Base-by-base conservation (phyloP, 2,329 filamentous ascomycete genomes). In the Hymenoscyphus fructigenus region DNA sequence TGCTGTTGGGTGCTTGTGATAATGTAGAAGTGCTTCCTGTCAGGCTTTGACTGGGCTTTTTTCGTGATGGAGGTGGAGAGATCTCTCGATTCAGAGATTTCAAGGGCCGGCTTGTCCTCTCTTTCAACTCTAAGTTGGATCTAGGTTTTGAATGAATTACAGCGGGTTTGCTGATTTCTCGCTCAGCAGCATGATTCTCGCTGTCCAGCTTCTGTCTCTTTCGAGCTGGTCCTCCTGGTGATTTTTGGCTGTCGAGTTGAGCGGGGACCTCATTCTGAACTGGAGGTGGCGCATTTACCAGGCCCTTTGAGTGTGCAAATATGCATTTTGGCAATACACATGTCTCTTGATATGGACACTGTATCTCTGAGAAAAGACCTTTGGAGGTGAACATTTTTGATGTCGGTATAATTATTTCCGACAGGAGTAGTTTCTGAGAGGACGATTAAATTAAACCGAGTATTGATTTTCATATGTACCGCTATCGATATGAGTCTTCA, bases 301-400 rank as follows among this genome's bases (percentile, higher is more conserved):
- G 32, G 9, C 63, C 44, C 60, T 66, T 60, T 26, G 68, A 36
- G 66, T 75, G 75, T 20, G 63, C 65, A 65, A 76, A 76, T 34
- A 76, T 74, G 57, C 75, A 76, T 60, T 65, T 68, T 60, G 75
- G 75, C 3, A 76, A 71, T 5, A 70, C 59, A 64, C 75, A 76
- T 38, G 67, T 69, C 20, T 73, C 68, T 58, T 69, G 65, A 59
- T 74, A 68, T 41, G 75, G 75, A 62, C 75, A 76, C 17, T 62
- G 41, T 20, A 74, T 66, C 47, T 68, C 64, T 9, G 74, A 74
- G 44, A 76, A 76, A 14, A 75, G 63, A 5, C 70, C 70, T 60
- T 73, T 76, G 12, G 74, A 65, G 14, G 70, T 70, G 65, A 76
- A 76, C 75, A 76, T 76, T 74, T 65, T 74, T 75, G 63, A 78